Base-by-base conservation (phyloP, 495 filamentous ascomycete genomes). In the Echria macrotheca region DNA sequence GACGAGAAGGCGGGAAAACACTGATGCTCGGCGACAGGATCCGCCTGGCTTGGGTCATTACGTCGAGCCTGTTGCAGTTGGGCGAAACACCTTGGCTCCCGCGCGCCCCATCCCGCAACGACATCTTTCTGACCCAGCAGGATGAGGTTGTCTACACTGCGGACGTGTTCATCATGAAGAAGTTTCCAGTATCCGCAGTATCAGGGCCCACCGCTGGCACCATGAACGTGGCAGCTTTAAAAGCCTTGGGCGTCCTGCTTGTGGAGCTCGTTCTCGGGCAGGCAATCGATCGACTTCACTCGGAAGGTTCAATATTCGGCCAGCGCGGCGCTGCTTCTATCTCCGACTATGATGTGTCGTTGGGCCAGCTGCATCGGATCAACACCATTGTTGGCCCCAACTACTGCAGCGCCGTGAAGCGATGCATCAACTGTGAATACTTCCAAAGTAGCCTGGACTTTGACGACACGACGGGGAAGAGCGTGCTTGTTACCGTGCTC, bases 391-490 rank as follows among this genome's bases (percentile, higher is more conserved):
- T 19, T n/a, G 32, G 44, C 3, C 15, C 44, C 4, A 47, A 47
- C 21, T 47, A 47, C 12, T 11, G 31, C 18, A 37, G 19, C 18
- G 44, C 44, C 5, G 44, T 47, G 3, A 3, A 21, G 17, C 29
- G 32, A 15, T 47, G 44, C 31, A 47, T 47, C 44, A 11, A 36
- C 32, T 18, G 31, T n/a, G 44, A 47, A 12, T 44, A 24, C 18
- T 15, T 7, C 4, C 6, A 25, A 15, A 9, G 18, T 4, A 40
- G 3, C 12, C 15, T 40, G 14, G 37, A 23, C 21, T 40, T 40
- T 12, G 37, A 23, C 3, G 37, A 40, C n/a, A n/a, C n/a, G n/a
- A n/a, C n/a, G n/a, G n/a, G n/a, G n/a, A n/a, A n/a, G n/a, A n/a
- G n/a, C n/a, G n/a, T n/a, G n/a, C n/a, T n/a, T n/a, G n/a, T n/a